Base-by-base conservation (phyloP, 768 basidiomycete species). In the Calocybe gangraenosa region DNA sequence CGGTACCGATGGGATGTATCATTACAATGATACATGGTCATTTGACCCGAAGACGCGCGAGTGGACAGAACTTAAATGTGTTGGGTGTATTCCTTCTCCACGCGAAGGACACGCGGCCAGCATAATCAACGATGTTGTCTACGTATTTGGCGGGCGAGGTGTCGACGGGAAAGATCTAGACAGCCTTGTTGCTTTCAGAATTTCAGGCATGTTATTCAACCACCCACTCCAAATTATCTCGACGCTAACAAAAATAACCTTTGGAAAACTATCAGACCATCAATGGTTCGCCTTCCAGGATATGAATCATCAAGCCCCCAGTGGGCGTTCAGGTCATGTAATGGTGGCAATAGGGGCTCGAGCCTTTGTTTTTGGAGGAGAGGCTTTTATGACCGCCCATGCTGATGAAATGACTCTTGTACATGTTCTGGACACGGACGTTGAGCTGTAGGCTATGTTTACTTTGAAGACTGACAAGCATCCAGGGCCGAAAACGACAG, bases 231-330 rank as follows among this genome's bases (percentile, higher is more conserved):
- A n/a, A n/a, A n/a, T n/a, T n/a, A n/a, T n/a, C n/a, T n/a, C n/a
- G n/a, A n/a, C n/a, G n/a, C n/a, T n/a, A n/a, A 37, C 13, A 23
- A 50, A 19, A 43, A 52, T 40, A 52, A 42, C 23, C 31, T 48
- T 37, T n/a, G 14, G 25, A n/a, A 17, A 9, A 14, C n/a, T n/a
- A 22, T n/a, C 60, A 97, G 95, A 93, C 65, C 90, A 92, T 58
- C 77, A 95, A 55, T 99, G 96, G 96, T 99, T 93, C 68, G 98
- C 94, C 91, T 98, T 99, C 73, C 93, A 97, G 65, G 96, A 97
- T 60, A 99, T 99, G 96, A 96, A 96, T 0, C 95, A 95, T 13
- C 80, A 8, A 31, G 30, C 91, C 13, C 96, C 96, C 0, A 84
- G 75, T 32, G 90, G 92, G 2, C 78, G 96, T 40, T 94, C 92